Conservation (phyloP, 768 basidiomycete genomes). For the Boletus pseudopeckii region DNA sequence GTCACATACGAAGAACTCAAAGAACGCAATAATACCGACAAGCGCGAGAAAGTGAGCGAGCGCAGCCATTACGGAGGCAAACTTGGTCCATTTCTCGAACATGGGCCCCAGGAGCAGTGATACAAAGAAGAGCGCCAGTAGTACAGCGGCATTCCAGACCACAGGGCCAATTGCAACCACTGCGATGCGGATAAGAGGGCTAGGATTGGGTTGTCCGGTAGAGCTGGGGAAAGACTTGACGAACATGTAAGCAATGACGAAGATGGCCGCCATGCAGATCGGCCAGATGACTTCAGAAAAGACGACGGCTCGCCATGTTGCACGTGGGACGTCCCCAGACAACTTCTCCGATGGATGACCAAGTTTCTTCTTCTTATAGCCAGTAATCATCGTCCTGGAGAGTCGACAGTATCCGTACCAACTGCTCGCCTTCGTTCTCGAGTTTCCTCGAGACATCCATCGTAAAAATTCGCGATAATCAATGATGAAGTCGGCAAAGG, state of each 20-base stretch:
- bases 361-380: slow-evolving; percentile 98
- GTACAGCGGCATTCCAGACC: slow-evolving; percentile 89
- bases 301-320: slow-evolving; percentile 79
- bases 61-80: slow-evolving; percentile 90
- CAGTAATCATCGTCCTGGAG: slow-evolving; percentile 95
- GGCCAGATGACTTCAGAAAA: slow-evolving; percentile 83
- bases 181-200: slow-evolving; percentile 84
- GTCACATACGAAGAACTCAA: slow-evolving; percentile 87
- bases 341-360: slow-evolving; percentile 98
- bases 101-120: slow-evolving; percentile 93
- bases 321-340: slow-evolving; percentile 91
- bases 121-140: slow-evolving; percentile 82
- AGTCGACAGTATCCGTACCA: slow-evolving; percentile 99
- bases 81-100: slow-evolving; percentile 79
- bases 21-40: slow-evolving; percentile 82
- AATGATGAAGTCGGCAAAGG: slow-evolving; percentile 94
- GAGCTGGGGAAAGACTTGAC: slow-evolving; percentile 83
- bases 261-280: slow-evolving; percentile 69
- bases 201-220: slow-evolving; percentile 64
- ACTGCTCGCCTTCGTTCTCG: slow-evolving; percentile 91
- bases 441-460: slow-evolving; percentile 99
- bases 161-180: slow-evolving; percentile 90
- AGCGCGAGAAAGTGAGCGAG: slow-evolving; percentile 82
- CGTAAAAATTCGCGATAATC: slow-evolving; percentile 98
- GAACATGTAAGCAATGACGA: slow-evolving; percentile 86